Conservation (phyloP, 441 rosid genomes). For the Bocquillonia castaneifolia region DNA sequence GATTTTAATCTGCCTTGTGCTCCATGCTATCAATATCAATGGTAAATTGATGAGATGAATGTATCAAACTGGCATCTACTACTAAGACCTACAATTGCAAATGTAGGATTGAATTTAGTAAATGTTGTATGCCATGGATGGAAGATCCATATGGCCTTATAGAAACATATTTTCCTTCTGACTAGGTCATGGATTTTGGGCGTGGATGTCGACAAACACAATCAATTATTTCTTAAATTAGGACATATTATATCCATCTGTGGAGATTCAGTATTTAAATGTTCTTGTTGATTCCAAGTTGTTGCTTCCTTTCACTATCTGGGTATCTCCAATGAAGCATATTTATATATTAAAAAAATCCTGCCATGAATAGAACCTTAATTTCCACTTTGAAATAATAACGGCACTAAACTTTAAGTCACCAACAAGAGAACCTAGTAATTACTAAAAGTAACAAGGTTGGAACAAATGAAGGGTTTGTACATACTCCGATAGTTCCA, state of each 20-base stretch:
- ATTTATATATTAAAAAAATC: background rate
- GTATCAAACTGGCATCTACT: background rate
- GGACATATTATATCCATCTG: background rate
- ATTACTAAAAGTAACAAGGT: background rate
- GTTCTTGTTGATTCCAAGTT: background rate
- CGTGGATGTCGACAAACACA: background rate
- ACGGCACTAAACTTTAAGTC: background rate
- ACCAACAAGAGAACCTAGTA: background rate
- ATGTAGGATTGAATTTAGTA: background rate
- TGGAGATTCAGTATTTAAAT: background rate
- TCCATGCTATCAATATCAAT: background rate
- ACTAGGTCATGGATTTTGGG: background rate
- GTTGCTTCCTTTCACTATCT: background rate
- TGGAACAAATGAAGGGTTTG: background rate
- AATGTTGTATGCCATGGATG: background rate
- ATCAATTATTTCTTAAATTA: background rate
- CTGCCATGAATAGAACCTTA: background rate
- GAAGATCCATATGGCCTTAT: background rate
- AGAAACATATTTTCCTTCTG: background rate
- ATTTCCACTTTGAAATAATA: background rate
- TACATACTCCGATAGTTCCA: slow-evolving; percentile 96
- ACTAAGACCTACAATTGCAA: background rate
- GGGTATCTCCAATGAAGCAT: background rate
- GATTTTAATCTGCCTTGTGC: background rate
- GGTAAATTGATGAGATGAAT: background rate